Evolutionary conservation across 192 early-diverging fungal species (phyloP), one percentile per base, ranked within the genome.

Genomic region (Neocallimastix lanati): DNA sequence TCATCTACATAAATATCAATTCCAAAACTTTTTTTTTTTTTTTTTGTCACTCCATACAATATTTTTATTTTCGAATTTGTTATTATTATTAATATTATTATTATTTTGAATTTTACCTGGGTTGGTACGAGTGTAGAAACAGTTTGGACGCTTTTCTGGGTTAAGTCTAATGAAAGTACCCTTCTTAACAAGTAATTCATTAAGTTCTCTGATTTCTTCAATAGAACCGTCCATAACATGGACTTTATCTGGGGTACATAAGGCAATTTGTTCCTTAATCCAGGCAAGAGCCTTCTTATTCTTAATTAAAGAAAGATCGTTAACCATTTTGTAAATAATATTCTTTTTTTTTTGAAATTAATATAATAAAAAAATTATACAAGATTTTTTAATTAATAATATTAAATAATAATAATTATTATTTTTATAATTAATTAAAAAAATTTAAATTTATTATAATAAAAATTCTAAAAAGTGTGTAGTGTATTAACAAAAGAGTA

Each of bases 111-210:
- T 50, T 50, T 50, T 50, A 50, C 40, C 78, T 36, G 80, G 80
- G 80, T 81, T 80, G n/a, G 80, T 80, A 28, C 80, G 28, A 14
- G 80, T 80, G 78, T 80, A 29, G 80, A 80, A 81, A 28, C 38
- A 81, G 80, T 81, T 81, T 27, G 78, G 78, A 28, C 80, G 80
- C 28, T 79, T 78, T n/a, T 29, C 77, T 33, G 76, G 76, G 80
- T 80, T 80, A 29, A 81, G 80, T 28, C 81, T 81, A 21, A 76
- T 81, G 33, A 81, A 81, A 29, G 80, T 80, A 80, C 80, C 80
- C 15, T 36, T 28, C 25, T 79, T 35, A 21, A 81, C 80, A 80
- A 81, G 80, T 28, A 78, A 28, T 29, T 81, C 80, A 18, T 50
- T 50, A 50, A 50, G 14, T 21, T 14, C 40, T 2, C 21, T 50